Evolutionary conservation across 176 grass and related monocot species (phyloP).

Genomic region (Oryza coarctata): DNA sequence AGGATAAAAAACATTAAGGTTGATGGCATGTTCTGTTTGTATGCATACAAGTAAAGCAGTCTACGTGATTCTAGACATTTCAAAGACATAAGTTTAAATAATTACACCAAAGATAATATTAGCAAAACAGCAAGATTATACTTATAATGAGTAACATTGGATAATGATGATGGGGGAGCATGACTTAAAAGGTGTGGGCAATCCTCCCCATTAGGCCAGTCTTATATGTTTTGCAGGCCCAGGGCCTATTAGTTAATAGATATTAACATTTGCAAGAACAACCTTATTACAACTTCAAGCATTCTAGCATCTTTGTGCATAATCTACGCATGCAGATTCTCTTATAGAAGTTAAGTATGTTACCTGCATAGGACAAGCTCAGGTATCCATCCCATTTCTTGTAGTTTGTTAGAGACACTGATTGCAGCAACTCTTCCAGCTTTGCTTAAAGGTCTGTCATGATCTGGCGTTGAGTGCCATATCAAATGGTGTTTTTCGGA

Average conservation of each 20-base stretch:
- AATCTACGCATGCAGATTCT: not conserved
- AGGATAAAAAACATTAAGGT: slow-evolving; percentile 19
- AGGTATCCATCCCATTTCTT: slow-evolving; percentile 86
- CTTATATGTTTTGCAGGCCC: too few species aligned
- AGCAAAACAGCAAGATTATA: not conserved
- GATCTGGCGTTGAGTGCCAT: slow-evolving; percentile 52
- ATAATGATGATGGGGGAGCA: too few species aligned
- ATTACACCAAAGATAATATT: too few species aligned
- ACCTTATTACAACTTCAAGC: not conserved
- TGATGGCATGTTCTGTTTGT: slow-evolving; percentile 2
- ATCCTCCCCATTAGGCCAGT: too few species aligned
- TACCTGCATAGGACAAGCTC: slow-evolving; percentile 91
- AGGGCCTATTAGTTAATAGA: slow-evolving; percentile 13
- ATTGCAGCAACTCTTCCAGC: slow-evolving; percentile 69
- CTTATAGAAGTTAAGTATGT: not conserved
- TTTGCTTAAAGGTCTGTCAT: slow-evolving; percentile 84
- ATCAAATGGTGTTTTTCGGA: not conserved
- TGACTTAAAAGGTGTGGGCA: too few species aligned
- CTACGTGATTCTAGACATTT: not conserved
- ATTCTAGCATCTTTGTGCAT: not conserved
- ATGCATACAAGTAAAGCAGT: not conserved
- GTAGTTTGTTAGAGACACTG: slow-evolving; percentile 70
- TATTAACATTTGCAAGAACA: not conserved
- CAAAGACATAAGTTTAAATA: not conserved
- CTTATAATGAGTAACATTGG: not conserved